Evolutionary conservation across 1,284 basidiomycete genomes (phyloP).

Genomic region (Ceratobasidium sp.): DNA sequence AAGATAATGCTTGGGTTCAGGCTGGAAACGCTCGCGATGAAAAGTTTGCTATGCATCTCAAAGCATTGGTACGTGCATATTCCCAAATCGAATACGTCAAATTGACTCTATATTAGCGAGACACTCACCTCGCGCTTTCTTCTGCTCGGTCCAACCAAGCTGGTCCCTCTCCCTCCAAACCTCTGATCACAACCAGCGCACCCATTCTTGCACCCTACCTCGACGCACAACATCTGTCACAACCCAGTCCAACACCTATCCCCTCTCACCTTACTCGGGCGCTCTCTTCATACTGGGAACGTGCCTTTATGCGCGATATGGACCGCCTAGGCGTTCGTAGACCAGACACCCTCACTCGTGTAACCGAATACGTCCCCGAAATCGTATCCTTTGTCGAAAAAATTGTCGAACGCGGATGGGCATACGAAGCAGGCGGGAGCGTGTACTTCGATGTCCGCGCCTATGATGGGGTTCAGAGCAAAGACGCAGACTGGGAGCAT

Average conservation of each 20-base stretch:
- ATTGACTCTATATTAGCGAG: constrained; percentile 62
- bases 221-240: constrained; percentile 60
- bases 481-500: constrained; percentile 68
- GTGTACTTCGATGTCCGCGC: constrained; percentile 95
- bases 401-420: constrained; percentile 91
- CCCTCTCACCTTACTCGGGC: constrained; percentile 90
- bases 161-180: constrained; percentile 62
- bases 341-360: constrained; percentile 93
- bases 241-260: constrained; percentile 85
- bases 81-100: not conserved
- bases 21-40: constrained; percentile 78
- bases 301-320: constrained; percentile 95
- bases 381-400: constrained; percentile 90
- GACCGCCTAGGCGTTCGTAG: constrained; percentile 84
- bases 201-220: constrained; percentile 81
- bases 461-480: constrained; percentile 76
- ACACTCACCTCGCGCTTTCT: constrained; percentile 57
- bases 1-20: constrained; percentile 65
- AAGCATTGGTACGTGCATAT: constrained; percentile 71
- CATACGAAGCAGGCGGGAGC: constrained; percentile 86
- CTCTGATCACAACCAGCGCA: constrained; percentile 77
- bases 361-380: constrained; percentile 97
- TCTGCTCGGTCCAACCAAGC: constrained; percentile 48
- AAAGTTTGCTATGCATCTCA: constrained; percentile 90
- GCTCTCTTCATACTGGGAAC: constrained; percentile 92